phyloP scores from a whole-genome alignment of 441 rosid genomes.

The Euphorbia schlechtendalii region DNA sequence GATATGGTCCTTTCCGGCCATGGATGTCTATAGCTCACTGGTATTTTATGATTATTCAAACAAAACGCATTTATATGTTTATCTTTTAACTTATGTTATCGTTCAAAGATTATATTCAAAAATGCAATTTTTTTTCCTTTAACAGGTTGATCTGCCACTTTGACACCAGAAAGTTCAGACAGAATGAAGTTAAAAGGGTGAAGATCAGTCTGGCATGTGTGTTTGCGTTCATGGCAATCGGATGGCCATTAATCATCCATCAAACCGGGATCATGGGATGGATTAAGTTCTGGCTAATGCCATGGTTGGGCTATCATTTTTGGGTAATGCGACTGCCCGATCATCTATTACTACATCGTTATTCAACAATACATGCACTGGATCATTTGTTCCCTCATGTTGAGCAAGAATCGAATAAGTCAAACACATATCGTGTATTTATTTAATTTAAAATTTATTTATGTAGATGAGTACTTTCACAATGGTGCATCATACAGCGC shows the following conservation, averaged over 20 bases:
- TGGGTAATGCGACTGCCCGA: conserved; percentile 52
- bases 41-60: conserved; percentile 35
- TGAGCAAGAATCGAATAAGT: too few species aligned
- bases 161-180: conserved; percentile 71
- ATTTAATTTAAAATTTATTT: background rate
- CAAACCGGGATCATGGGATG: conserved; percentile 77
- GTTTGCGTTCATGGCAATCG: conserved; percentile 80
- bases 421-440: too few species aligned
- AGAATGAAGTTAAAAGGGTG: conserved; percentile 70
- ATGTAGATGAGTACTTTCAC: conserved; percentile 61
- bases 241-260: conserved; percentile 84
- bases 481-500: conserved; percentile 95
- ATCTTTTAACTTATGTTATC: too few species aligned
- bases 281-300: conserved; percentile 92
- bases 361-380: background rate
- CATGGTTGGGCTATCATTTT: conserved; percentile 93
- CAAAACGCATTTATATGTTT: too few species aligned
- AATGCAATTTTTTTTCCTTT: conserved; percentile 11
- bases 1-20: conserved; percentile 83
- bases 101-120: conserved; percentile 9
- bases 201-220: conserved; percentile 89
- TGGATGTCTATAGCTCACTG: conserved; percentile 97
- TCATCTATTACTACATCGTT: too few species aligned
- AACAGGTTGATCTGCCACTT: conserved; percentile 82
- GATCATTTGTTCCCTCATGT: background rate